A percentile compares a stretch with the other conserved stretches of the same genome.
Evolutionary conservation across 495 filamentous ascomycete species (phyloP).

Genomic region (Neurospora sp.): DNA sequence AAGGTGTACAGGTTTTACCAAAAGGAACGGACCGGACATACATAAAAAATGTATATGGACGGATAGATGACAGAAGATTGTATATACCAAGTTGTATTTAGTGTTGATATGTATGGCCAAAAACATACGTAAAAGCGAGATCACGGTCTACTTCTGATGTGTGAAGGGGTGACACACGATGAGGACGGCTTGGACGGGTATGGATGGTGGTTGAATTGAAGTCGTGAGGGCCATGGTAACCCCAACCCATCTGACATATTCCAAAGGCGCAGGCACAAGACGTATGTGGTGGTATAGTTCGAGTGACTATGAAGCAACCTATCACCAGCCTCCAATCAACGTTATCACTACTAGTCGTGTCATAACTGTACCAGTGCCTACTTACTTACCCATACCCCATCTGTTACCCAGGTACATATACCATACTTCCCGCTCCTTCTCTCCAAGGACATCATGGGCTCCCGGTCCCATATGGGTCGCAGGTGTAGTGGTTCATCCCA

Average conservation of each 20-base stretch:
- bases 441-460: neutral
- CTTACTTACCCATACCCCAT: too few relatives aligned
- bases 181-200: neutral
- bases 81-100: neutral
- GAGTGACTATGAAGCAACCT: too few relatives aligned
- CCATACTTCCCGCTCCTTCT: neutral
- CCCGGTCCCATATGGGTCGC: neutral
- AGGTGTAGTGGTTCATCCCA: neutral
- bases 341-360: too few relatives aligned
- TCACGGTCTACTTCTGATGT: neutral
- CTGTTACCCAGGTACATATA: neutral
- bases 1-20: neutral
- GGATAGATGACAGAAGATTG: neutral
- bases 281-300: too few relatives aligned
- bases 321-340: too few relatives aligned
- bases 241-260: too few relatives aligned
- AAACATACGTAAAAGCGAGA: neutral
- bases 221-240: too few relatives aligned
- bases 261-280: too few relatives aligned
- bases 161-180: neutral
- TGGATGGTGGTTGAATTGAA: neutral
- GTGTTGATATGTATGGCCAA: neutral
- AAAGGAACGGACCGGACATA: neutral
- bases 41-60: neutral
- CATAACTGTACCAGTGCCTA: too few relatives aligned